These are phyloP conservation scores for Neurospora intermedia DNA, from an alignment of 495 filamentous ascomycete genomes.

Conservation along the genomic window DNA sequence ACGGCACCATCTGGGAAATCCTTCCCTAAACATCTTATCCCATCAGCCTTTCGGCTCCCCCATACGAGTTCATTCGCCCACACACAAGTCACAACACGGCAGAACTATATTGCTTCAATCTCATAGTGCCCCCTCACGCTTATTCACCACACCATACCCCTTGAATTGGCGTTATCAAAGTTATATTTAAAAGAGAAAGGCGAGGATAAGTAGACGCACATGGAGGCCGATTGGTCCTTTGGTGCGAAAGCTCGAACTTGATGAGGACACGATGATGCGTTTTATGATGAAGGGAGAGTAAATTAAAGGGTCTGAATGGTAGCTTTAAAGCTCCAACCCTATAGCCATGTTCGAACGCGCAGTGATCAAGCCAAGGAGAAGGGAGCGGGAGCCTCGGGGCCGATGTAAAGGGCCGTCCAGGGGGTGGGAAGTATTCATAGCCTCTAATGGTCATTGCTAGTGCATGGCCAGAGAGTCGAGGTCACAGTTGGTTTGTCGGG, in stretches of 20 bases:
- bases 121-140: conserved; percentile 7
- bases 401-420: neutral
- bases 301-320: conserved; percentile 33
- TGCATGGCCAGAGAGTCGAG: conserved; percentile 15
- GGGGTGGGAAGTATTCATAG: conserved; percentile 3
- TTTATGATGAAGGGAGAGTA: conserved; percentile 8
- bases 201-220: conserved; percentile 17
- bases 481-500: conserved; percentile 9
- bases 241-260: conserved; percentile 44
- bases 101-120: conserved; percentile 13
- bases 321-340: conserved; percentile 45
- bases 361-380: conserved; percentile 9
- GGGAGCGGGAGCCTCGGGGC: neutral
- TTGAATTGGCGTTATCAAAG: conserved; percentile 25
- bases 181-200: conserved; percentile 28
- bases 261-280: conserved; percentile 9
- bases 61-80: neutral
- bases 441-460: conserved; percentile 19
- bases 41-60: neutral
- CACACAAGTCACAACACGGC: conserved; percentile 8
- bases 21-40: neutral
- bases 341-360: neutral
- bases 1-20: neutral
- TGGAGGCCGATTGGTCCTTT: conserved; percentile 26
- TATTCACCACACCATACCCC: conserved; percentile 9